Base-by-base conservation (phyloP, 1,284 basidiomycete species). In the Ceratobasidium sp. region DNA sequence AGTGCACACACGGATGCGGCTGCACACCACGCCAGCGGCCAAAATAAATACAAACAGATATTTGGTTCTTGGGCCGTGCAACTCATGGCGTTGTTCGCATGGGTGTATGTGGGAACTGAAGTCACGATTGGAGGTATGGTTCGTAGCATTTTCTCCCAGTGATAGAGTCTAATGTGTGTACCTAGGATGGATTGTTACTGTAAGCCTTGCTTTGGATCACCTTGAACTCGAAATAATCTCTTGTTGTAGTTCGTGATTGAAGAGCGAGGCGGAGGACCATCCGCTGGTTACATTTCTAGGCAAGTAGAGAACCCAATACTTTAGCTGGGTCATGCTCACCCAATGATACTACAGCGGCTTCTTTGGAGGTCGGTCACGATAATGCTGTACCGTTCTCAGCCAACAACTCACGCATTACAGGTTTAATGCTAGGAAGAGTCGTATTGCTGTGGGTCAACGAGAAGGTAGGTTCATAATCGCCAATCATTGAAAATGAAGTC, bases 251-350 rank as follows among this genome's bases (percentile, higher is more conserved):
- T 46, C 50, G 52, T 16, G 18, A 75, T 78, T 50, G 69, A 80
- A 43, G 79, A 78, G 73, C 79, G 80, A 12, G 76, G 77, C 32
- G 80, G 80, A 21, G 78, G 77, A 50, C 76, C 80, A 1, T 79
- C 73, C 41, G 76, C 80, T 14, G 80, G 81, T 0, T 82, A 81
- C 72, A 80, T 82, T 57, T 81, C 81, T 14, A 60, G 58, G 58
- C n/a, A 60, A 28, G 58, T 60, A 60, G 6, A n/a, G n/a, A n/a
- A n/a, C n/a, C n/a, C n/a, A 6, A 12, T n/a, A 9, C 18, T 21
- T 2, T 12, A 16, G n/a, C 34, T 6, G 3, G 28, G 28, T 2
- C 6, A 30, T 16, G 8, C 53, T 57, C 6, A 39, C n/a, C 4
- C 39, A 21, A 16, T 43, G n/a, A 12, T 14, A 21, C 3, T 26